Conservation (phyloP, 768 basidiomycete species). For the Boletus insuetus region DNA sequence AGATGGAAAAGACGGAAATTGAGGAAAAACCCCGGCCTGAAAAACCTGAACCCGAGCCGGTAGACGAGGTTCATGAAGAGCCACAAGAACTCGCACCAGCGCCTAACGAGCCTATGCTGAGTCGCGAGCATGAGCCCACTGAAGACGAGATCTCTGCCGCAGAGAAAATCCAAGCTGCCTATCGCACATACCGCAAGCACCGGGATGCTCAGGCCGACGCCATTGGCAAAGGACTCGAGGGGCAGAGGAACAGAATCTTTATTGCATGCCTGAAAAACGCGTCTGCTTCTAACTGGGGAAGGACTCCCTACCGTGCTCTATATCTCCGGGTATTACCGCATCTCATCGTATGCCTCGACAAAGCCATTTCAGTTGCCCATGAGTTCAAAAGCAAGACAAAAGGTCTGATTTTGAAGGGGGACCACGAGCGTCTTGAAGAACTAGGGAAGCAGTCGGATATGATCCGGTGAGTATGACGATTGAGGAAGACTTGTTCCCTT, state of each 20-base stretch:
- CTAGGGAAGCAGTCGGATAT: conserved; percentile 28
- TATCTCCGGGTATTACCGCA: conserved; percentile 40
- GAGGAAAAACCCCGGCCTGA: conserved; percentile 1
- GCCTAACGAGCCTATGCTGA: conserved; percentile 12
- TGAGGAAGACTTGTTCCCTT: background rate
- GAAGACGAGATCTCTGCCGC: conserved; percentile 28
- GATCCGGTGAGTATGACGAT: conserved; percentile 30
- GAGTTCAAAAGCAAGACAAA: conserved; percentile 34
- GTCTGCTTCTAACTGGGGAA: conserved; percentile 27
- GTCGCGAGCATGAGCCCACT: conserved; percentile 19
- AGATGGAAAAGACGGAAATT: background rate
- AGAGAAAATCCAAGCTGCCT: conserved; percentile 18
- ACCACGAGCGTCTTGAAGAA: conserved; percentile 37
- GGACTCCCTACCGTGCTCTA: conserved; percentile 33
- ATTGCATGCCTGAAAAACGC: conserved; percentile 27
- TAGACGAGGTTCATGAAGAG: conserved; percentile 12
- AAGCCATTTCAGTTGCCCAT: conserved; percentile 22
- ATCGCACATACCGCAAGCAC: conserved; percentile 8
- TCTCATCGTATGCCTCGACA: conserved; percentile 41
- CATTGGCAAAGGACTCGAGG: conserved; percentile 17
- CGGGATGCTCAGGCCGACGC: conserved; percentile 2
- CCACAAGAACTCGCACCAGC: conserved; percentile 6
- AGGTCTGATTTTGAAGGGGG: conserved; percentile 24
- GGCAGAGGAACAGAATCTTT: conserved; percentile 26
- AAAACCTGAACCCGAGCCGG: background rate